A percentile compares a stretch with the other conserved stretches of the same genome.
These are phyloP conservation scores for Monosporascus sp. DNA, from an alignment of 2,329 filamentous ascomycete genomes.

Conservation along the genomic window DNA sequence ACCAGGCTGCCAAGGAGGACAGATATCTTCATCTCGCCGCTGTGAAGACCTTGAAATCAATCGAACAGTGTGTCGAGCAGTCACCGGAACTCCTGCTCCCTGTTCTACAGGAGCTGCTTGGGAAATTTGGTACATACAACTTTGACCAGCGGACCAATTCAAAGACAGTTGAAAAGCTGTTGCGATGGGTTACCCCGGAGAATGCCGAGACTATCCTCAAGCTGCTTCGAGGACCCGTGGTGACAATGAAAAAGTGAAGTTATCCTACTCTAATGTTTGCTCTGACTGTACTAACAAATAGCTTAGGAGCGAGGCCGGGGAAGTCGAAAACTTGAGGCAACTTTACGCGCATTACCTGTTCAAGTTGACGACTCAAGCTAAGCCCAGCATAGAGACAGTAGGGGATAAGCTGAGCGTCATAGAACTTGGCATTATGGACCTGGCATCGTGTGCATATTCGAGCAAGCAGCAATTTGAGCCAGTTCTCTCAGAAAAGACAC, in stretches of 20 bases:
- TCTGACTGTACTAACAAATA: slow-evolving; percentile 27
- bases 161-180: slow-evolving; percentile 74
- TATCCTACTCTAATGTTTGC: background rate
- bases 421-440: slow-evolving; percentile 42
- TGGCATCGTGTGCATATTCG: slow-evolving; percentile 53
- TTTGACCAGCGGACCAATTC: slow-evolving; percentile 85
- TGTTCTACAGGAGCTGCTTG: slow-evolving; percentile 64
- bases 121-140: slow-evolving; percentile 64
- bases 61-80: slow-evolving; percentile 60
- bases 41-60: slow-evolving; percentile 65
- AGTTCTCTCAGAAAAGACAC: slow-evolving; percentile 46
- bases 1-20: slow-evolving; percentile 73
- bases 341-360: slow-evolving; percentile 51
- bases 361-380: slow-evolving; percentile 41
- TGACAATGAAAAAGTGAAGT: slow-evolving; percentile 27
- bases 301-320: slow-evolving; percentile 19
- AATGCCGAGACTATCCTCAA: slow-evolving; percentile 51
- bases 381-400: slow-evolving; percentile 22
- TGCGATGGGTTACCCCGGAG: slow-evolving; percentile 54
- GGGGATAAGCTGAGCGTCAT: slow-evolving; percentile 32
- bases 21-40: slow-evolving; percentile 77
- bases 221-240: slow-evolving; percentile 41
- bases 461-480: slow-evolving; percentile 37
- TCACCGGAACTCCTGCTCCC: slow-evolving; percentile 55
- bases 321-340: slow-evolving; percentile 40